These are phyloP conservation scores for Pilasporangium apinafurcum DNA, from an alignment of 352 stramenopile genomes.

Conservation along the genomic window DNA sequence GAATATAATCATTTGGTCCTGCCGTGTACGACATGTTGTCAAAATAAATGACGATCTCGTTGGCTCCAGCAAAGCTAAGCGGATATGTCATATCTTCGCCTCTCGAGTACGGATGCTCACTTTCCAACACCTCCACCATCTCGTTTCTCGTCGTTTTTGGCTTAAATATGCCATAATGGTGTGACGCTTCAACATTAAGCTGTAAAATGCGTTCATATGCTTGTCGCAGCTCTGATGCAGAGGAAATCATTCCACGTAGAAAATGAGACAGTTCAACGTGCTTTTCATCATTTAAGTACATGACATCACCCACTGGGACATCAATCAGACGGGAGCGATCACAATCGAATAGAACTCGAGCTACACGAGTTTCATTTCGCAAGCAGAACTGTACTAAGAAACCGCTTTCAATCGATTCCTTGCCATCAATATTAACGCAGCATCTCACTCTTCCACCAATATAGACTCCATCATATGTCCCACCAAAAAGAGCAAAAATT, in stretches of 20 bases:
- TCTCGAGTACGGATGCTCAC: slow-evolving; percentile 61
- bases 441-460: slow-evolving; percentile 60
- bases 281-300: slow-evolving; percentile 31
- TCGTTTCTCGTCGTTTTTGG: slow-evolving; percentile 53
- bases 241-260: slow-evolving; percentile 21
- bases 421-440: slow-evolving; percentile 68
- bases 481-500: slow-evolving; percentile 47
- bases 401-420: slow-evolving; percentile 64
- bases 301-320: slow-evolving; percentile 45
- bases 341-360: slow-evolving; percentile 64
- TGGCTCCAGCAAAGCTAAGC: slow-evolving; percentile 55
- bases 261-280: slow-evolving; percentile 38
- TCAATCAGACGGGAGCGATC: slow-evolving; percentile 43
- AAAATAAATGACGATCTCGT: slow-evolving; percentile 76
- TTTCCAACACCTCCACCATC: slow-evolving; percentile 72
- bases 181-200: slow-evolving; percentile 4
- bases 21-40: slow-evolving; percentile 68
- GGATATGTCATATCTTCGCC: slow-evolving; percentile 58
- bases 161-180: slow-evolving; percentile 17
- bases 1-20: slow-evolving; percentile 72
- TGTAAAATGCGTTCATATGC: slow-evolving; percentile 21
- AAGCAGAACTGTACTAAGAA: slow-evolving; percentile 51
- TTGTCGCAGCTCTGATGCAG: slow-evolving; percentile 14
- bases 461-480: slow-evolving; percentile 35
- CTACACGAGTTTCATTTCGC: slow-evolving; percentile 27